A percentile compares a stretch with the other conserved stretches of the same genome.
phyloP scores from a whole-genome alignment of 1,284 basidiomycete species.

The Boletus nobilissimus region DNA sequence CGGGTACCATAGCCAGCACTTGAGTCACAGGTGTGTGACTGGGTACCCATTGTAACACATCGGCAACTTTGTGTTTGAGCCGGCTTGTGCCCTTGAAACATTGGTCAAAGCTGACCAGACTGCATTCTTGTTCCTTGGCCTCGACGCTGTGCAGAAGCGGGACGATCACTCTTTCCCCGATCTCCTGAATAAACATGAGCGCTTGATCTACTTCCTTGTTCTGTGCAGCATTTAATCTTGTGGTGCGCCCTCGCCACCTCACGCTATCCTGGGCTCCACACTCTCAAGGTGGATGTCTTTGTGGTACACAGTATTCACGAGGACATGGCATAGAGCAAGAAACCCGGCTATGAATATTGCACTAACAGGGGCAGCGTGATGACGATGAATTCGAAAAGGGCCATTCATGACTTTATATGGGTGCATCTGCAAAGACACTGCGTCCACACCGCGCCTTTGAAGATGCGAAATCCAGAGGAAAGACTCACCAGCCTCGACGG shows the following conservation, averaged over 20 bases:
- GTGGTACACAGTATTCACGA: neutral
- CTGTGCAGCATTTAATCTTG: neutral
- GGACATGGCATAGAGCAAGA: neutral
- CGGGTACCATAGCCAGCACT: neutral
- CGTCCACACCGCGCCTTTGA: too few relatives aligned
- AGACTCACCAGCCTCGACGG: too few relatives aligned
- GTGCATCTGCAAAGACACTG: neutral
- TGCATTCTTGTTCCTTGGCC: conserved; percentile 1
- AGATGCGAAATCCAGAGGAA: too few relatives aligned
- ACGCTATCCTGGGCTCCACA: neutral
- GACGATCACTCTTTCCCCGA: neutral
- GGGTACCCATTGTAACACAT: neutral
- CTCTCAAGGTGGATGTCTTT: neutral
- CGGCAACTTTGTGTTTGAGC: neutral
- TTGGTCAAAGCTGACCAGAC: neutral
- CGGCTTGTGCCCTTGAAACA: neutral
- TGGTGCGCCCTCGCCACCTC: neutral
- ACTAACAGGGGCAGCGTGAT: neutral
- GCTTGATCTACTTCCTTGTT: neutral
- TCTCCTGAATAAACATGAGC: neutral
- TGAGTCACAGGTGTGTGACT: neutral
- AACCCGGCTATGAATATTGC: neutral
- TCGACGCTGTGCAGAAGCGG: conserved; percentile 8
- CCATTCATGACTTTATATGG: neutral
- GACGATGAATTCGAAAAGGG: neutral